phyloP scores from a whole-genome alignment of 2,329 filamentous ascomycete species.

The Sporothrix brasiliensis region DNA sequence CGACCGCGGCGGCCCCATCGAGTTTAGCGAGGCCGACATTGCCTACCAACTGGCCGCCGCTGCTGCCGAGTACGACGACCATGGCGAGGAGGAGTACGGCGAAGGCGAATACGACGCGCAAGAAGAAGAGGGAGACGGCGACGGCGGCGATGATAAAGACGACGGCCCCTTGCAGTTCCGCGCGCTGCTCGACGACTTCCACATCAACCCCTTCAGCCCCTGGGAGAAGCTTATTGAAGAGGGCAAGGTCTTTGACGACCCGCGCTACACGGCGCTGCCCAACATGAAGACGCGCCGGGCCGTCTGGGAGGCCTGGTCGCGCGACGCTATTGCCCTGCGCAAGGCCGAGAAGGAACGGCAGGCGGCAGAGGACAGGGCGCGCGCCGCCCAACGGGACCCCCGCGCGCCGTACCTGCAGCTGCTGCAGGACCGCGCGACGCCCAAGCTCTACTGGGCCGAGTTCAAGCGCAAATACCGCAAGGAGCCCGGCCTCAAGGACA shows the following conservation, averaged over 20 bases:
- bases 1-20: slow-evolving; percentile 57
- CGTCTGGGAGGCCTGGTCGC: slow-evolving; percentile 81
- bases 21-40: slow-evolving; percentile 94
- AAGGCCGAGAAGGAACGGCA: slow-evolving; percentile 69
- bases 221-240: slow-evolving; percentile 91
- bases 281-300: slow-evolving; percentile 82
- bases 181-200: slow-evolving; percentile 80
- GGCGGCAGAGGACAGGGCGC: slow-evolving; percentile 45
- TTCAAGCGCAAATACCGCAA: slow-evolving; percentile 90
- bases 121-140: slow-evolving; percentile 75
- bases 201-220: slow-evolving; percentile 82
- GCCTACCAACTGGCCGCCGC: slow-evolving; percentile 84
- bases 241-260: slow-evolving; percentile 78
- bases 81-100: slow-evolving; percentile 65
- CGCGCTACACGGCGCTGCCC: slow-evolving; percentile 78
- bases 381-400: slow-evolving; percentile 80
- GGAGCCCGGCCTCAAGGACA: slow-evolving; percentile 77
- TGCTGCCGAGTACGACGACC: slow-evolving; percentile 59
- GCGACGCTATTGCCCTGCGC: slow-evolving; percentile 71
- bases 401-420: slow-evolving; percentile 80
- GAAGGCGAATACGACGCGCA: slow-evolving; percentile 81
- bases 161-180: slow-evolving; percentile 80
- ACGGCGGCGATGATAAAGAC: slow-evolving; percentile 68
- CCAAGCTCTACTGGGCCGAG: slow-evolving; percentile 96
- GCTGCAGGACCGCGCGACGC: slow-evolving; percentile 77